Conservation (phyloP, 148 eudicot genomes). For the Selenicereus undatus region DNA sequence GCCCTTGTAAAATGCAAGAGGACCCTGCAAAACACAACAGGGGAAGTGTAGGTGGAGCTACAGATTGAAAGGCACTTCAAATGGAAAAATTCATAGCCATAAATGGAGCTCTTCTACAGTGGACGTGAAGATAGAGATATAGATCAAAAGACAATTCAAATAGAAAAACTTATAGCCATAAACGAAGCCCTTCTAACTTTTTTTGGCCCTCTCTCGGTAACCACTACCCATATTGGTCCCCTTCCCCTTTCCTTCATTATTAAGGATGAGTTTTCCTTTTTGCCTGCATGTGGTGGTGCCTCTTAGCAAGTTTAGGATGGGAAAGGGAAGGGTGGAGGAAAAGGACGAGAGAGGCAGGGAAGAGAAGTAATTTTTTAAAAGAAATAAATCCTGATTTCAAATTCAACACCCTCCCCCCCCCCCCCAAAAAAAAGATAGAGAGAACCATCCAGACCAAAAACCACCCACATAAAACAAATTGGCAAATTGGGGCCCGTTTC, state of each 20-base stretch:
- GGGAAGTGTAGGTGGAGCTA: neutral
- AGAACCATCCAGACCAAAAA: too few species aligned
- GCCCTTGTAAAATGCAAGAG: slow-evolving; percentile 93
- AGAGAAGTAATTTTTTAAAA: neutral
- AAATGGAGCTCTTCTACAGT: neutral
- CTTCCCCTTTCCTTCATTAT: neutral
- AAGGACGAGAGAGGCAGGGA: neutral
- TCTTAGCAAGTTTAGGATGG: neutral
- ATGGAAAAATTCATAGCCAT: neutral
- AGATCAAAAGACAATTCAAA: neutral
- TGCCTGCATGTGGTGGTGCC: neutral
- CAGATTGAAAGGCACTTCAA: neutral
- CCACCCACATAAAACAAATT: too few species aligned
- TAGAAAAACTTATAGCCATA: neutral
- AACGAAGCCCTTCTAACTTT: too few species aligned
- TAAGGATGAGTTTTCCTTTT: too few species aligned
- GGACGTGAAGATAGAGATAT: neutral
- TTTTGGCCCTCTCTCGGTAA: neutral
- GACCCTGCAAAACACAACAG: slow-evolving; percentile 69
- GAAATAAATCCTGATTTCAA: neutral
- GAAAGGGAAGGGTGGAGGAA: too few species aligned
- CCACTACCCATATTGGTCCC: neutral
- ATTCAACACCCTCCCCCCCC: neutral
- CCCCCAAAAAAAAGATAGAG: too few species aligned
- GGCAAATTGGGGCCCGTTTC: too few species aligned